Evolutionary conservation across 768 basidiomycete species (phyloP), one percentile per base, ranked within the genome.

Genomic region (Chlorophyllum brunneum): DNA sequence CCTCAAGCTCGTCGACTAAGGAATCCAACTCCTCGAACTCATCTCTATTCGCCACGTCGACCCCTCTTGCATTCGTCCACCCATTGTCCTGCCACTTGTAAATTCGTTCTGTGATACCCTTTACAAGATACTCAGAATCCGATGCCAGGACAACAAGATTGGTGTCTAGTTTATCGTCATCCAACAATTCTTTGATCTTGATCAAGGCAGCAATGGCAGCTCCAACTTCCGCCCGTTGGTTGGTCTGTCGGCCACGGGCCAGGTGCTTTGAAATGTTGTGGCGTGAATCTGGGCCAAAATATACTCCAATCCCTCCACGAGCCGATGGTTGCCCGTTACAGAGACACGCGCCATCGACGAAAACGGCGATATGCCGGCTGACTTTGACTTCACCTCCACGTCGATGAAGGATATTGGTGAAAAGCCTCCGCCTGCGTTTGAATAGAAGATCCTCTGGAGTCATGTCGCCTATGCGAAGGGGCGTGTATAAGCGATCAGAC

Each of bases 301-400:
- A 53, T 3, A 57, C 43, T 9, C 51, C 52, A 33, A 48, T 44
- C 4, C 56, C 56, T 9, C 38, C 56, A 9, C 56, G 42, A 29
- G 56, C 52, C 48, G 44, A 38, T 22, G 15, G 42, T 4, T 34
- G 42, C 7, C 56, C 56, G 38, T 57, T 57, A 20, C 45, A 52
- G 2, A 11, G 29, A 31, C 56, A 57, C 4, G 52, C 47, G 15
- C 56, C 56, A 18, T 57, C 52, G 2, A 54, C 38, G 42, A 57
- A 57, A 13, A 57, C 15, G 10, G 51, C 51, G 23, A 51, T 36
- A 18, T 24, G 26, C 8, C 36, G 38, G 7, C 38, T 22, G 16
- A 20, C 5, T 15, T 29, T 15, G 10, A 29, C 8, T 26, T 5
- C 38, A 18, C 34, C 38, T 7, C 26, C 16, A 18, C 24, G 18